Percentiles rank a stretch among this genome's conserved stretches.
Evolutionary conservation across 768 basidiomycete genomes (phyloP).

Genomic region (Xerocomellus dryophilus): DNA sequence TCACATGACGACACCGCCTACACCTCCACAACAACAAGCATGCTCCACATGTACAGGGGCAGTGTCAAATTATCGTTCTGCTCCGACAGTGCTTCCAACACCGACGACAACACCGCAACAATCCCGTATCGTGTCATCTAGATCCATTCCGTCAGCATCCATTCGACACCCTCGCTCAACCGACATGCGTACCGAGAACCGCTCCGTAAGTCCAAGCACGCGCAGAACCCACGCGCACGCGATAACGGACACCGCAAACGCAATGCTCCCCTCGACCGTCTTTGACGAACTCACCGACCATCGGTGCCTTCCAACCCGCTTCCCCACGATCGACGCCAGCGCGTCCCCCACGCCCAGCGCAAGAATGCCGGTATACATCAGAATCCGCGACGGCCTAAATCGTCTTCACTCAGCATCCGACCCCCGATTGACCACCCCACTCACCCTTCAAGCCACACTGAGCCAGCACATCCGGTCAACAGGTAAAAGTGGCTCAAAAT

Average conservation of each 20-base stretch:
- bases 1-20: constrained; percentile 25
- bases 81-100: constrained; percentile 87
- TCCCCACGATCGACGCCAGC: constrained; percentile 89
- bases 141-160: constrained; percentile 21
- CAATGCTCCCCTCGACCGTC: constrained; percentile 87
- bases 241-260: constrained; percentile 73
- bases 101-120: constrained; percentile 59
- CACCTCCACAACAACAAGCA: constrained; percentile 59
- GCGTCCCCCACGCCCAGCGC: constrained; percentile 93
- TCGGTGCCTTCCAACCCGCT: constrained; percentile 70
- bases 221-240: constrained; percentile 69
- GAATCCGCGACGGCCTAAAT: constrained; percentile 45
- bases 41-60: constrained; percentile 94
- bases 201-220: constrained; percentile 61
- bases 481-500: constrained; percentile 98
- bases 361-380: constrained; percentile 82
- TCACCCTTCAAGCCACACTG: constrained; percentile 93
- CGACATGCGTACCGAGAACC: constrained; percentile 66
- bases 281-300: constrained; percentile 87
- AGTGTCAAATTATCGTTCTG: constrained; percentile 98
- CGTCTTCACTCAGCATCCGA: constrained; percentile 4
- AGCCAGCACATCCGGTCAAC: constrained; percentile 90
- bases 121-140: constrained; percentile 67
- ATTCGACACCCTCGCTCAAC: not conserved
- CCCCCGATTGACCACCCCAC: constrained; percentile 28